Evolutionary conservation across 345 rosid species (phyloP).

Genomic region (Erysimum cheiranthoides): DNA sequence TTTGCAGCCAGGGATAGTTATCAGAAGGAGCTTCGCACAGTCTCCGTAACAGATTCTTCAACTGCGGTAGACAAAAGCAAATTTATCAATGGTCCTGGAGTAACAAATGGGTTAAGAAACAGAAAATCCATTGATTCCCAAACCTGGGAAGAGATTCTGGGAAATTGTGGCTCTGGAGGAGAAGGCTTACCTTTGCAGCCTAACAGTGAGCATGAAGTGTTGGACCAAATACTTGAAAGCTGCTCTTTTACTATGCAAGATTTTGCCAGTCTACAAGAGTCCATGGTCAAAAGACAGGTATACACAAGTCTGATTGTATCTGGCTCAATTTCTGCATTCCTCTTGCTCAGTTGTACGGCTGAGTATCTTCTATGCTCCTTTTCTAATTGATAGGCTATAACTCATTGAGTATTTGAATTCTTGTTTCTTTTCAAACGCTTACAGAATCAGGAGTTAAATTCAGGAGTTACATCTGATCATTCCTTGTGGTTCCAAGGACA

Average conservation of each 20-base stretch:
- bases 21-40: slow-evolving; percentile 54
- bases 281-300: slow-evolving; percentile 68
- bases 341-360: slow-evolving; percentile 17
- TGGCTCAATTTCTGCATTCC: not conserved
- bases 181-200: slow-evolving; percentile 54
- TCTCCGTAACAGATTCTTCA: slow-evolving; percentile 48
- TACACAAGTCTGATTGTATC: not conserved
- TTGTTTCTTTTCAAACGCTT: not conserved
- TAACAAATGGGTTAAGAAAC: slow-evolving; percentile 55
- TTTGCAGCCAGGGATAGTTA: slow-evolving; percentile 54
- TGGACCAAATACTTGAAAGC: slow-evolving; percentile 53
- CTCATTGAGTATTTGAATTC: not conserved
- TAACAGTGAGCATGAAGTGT: slow-evolving; percentile 55
- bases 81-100: slow-evolving; percentile 48
- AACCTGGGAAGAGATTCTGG: slow-evolving; percentile 70
- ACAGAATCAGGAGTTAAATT: slow-evolving; percentile 52
- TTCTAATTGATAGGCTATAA: not conserved
- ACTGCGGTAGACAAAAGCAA: slow-evolving; percentile 47
- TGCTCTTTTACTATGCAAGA: slow-evolving; percentile 55
- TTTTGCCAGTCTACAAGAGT: slow-evolving; percentile 51
- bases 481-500: slow-evolving; percentile 51
- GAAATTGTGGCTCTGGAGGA: slow-evolving; percentile 52
- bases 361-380: not conserved
- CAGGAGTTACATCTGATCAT: slow-evolving; percentile 48
- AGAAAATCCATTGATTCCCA: slow-evolving; percentile 58